Base-by-base conservation (phyloP, 306 rosid genomes). In the Bauhinia variegata region DNA sequence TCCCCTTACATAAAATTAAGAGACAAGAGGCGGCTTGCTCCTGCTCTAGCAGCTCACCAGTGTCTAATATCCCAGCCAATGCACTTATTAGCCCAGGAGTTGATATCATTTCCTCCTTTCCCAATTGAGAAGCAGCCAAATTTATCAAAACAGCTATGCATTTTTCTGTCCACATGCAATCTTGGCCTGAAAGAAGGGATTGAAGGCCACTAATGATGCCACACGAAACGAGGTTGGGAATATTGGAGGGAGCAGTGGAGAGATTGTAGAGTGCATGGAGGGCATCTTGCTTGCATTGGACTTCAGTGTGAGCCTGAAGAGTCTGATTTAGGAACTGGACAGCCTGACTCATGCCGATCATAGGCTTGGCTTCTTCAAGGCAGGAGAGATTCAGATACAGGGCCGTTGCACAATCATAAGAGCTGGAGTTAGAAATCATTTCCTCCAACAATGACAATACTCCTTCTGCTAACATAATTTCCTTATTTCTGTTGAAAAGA, bases 21-120 rank as follows among this genome's bases (percentile, higher is more conserved):
- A 95, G 89, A 70, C 96, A 95, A 8, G 83, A 82, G 32, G 85
- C 84, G 8, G 97, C 97, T 77, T 90, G 96, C 83, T 95, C 99
- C 74, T 88, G 99, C 84, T 86, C 99, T 5, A 81, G 38, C 36
- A 75, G 84, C 79, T 85, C 86, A 16, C 91, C 97, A 0, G 79
- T 78, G 75, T 95, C 99, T 81, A 90, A 74, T 53, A 83, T 67
- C 1, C 82, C 60, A 59, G 97, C 96, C 64, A 95, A 48, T 10
- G 76, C 73, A 18, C 95, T 62, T 30, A 95, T 77, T 31, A 95
- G 81, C 16, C 76, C 89, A 0, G 84, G 81, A 19, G 68, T 43
- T 5, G 87, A 88, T 7, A 69, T 72, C 73, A 95, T 88, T 67
- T 90, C 88, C 48, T 82, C 90, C 81, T 75, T 79, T 30, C 97